phyloP scores from a whole-genome alignment of 176 grass and related monocot genomes.

The Dendrocalamus sinicus region DNA sequence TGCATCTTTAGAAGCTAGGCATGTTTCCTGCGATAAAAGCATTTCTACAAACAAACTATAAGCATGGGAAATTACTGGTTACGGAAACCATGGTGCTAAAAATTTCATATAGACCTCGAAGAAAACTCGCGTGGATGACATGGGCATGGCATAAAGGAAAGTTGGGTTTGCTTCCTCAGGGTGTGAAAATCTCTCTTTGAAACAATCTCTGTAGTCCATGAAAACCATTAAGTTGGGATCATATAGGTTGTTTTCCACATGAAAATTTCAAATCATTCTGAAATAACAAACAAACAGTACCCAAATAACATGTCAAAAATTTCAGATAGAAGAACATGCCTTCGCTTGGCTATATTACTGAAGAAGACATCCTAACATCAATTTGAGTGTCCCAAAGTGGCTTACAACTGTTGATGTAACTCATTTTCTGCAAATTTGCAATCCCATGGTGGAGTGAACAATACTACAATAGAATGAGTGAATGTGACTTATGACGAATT shows the following conservation, averaged over 20 bases:
- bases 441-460: too few relatives aligned
- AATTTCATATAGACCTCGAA: conserved; percentile 65
- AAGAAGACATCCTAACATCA: too few relatives aligned
- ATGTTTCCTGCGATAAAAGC: conserved; percentile 80
- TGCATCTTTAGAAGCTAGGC: conserved; percentile 95
- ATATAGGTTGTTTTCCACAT: conserved; percentile 97
- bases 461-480: too few relatives aligned
- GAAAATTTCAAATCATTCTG: conserved; percentile 61
- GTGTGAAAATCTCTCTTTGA: conserved; percentile 61
- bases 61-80: background rate
- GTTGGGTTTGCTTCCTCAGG: conserved; percentile 77
- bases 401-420: too few relatives aligned
- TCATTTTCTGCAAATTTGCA: too few relatives aligned
- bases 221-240: conserved; percentile 99
- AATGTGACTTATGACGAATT: too few relatives aligned
- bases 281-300: conserved; percentile 38
- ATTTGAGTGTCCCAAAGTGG: too few relatives aligned
- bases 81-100: background rate
- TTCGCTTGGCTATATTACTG: too few relatives aligned
- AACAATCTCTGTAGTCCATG: conserved; percentile 98
- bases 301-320: background rate
- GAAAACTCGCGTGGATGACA: conserved; percentile 88
- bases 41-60: conserved; percentile 28
- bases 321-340: background rate
- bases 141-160: conserved; percentile 98